Evolutionary conservation across 768 basidiomycete genomes (phyloP).

Genomic region (Trametes elegans): DNA sequence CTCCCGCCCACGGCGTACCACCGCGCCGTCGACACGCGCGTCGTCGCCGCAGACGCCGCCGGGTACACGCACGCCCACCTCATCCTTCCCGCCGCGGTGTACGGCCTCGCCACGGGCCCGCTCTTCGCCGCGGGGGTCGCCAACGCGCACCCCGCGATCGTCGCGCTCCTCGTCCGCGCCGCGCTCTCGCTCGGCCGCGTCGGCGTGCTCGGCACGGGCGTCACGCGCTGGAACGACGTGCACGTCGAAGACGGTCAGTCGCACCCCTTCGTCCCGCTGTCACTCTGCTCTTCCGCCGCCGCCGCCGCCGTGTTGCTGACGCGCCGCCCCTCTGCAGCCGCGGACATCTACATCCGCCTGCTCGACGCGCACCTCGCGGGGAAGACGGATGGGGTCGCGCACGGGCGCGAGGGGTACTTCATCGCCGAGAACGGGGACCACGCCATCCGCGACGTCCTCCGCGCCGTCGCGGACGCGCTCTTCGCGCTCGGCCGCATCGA

Average conservation of each 20-base stretch:
- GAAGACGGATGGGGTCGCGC: too few species aligned
- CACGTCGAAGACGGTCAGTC: constrained; percentile 42
- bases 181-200: constrained; percentile 45
- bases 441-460: constrained; percentile 29
- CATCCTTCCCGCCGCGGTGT: constrained; percentile 53
- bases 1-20: constrained; percentile 45
- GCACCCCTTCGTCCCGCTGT: too few species aligned
- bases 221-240: constrained; percentile 59
- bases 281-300: constrained; percentile 24
- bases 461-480: constrained; percentile 33
- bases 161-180: constrained; percentile 44
- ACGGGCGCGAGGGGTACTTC: constrained; percentile 35
- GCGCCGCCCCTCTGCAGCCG: constrained; percentile 31
- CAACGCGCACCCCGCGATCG: constrained; percentile 47
- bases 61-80: constrained; percentile 53
- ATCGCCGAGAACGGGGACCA: constrained; percentile 30
- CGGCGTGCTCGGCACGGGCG: constrained; percentile 53
- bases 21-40: constrained; percentile 45
- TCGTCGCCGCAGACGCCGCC: constrained; percentile 47
- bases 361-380: constrained; percentile 39
- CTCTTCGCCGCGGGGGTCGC: constrained; percentile 50
- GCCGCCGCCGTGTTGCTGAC: background rate
- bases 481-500: constrained; percentile 25
- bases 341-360: constrained; percentile 39
- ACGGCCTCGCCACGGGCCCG: constrained; percentile 56